Percentiles rank a stretch among this genome's conserved stretches.
These are phyloP conservation scores for Claviceps capensis DNA, from an alignment of 2,329 filamentous ascomycete genomes.

Conservation along the genomic window DNA sequence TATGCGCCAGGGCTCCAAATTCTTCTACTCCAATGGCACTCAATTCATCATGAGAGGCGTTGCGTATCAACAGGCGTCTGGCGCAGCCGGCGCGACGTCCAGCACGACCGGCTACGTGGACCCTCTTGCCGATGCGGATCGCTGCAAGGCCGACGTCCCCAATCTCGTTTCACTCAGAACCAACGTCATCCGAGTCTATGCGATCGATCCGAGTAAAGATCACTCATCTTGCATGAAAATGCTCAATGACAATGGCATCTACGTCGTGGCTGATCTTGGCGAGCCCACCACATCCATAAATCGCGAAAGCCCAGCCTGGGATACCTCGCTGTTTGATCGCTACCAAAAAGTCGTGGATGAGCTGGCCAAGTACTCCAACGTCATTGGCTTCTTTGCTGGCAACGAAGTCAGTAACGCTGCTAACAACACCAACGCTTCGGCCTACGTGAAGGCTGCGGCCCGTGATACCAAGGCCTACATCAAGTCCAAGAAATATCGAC, in stretches of 20 bases:
- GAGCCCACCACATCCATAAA: conserved; percentile 76
- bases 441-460: conserved; percentile 94
- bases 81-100: conserved; percentile 37
- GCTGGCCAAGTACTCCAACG: conserved; percentile 73
- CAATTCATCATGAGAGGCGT: conserved; percentile 76
- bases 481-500: conserved; percentile 61
- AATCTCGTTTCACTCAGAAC: conserved; percentile 65
- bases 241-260: conserved; percentile 78
- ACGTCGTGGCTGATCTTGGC: conserved; percentile 82
- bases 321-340: conserved; percentile 60
- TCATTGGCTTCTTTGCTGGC: conserved; percentile 94
- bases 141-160: conserved; percentile 77
- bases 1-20: conserved; percentile 53
- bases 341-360: conserved; percentile 78
- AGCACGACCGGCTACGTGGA: conserved; percentile 53
- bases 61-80: conserved; percentile 79
- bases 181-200: conserved; percentile 92
- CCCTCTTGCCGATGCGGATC: conserved; percentile 58
- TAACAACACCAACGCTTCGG: conserved; percentile 80
- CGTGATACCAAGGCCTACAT: conserved; percentile 95
- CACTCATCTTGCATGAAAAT: conserved; percentile 77
- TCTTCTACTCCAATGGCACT: conserved; percentile 69
- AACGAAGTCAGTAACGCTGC: conserved; percentile 89
- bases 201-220: conserved; percentile 65
- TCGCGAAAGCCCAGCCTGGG: conserved; percentile 67